phyloP scores from a whole-genome alignment of 2,329 filamentous ascomycete genomes.

The Colletotrichum sp. region DNA sequence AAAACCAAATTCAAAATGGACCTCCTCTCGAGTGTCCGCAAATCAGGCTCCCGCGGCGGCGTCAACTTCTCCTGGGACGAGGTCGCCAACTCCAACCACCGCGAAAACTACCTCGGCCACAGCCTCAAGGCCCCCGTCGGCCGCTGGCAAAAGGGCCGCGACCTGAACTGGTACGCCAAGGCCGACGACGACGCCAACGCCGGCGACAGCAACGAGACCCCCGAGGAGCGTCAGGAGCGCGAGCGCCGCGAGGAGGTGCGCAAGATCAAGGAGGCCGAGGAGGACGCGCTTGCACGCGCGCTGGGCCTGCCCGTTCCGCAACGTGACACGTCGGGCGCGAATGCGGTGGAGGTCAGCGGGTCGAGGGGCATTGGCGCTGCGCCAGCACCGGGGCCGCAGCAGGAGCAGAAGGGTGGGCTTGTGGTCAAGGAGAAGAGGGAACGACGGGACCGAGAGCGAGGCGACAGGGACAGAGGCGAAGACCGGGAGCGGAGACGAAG shows the following conservation, averaged over 20 bases:
- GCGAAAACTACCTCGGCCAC: constrained; percentile 90
- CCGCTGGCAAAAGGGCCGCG: constrained; percentile 84
- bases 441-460: neutral
- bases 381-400: constrained; percentile 20
- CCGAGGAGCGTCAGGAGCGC: constrained; percentile 62
- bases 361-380: constrained; percentile 38
- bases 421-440: constrained; percentile 25
- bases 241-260: constrained; percentile 79
- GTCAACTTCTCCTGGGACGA: constrained; percentile 98
- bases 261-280: constrained; percentile 87
- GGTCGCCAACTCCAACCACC: constrained; percentile 83
- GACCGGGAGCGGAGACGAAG: constrained; percentile 37
- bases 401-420: constrained; percentile 20
- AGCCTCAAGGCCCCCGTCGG: constrained; percentile 91
- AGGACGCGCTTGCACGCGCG: constrained; percentile 85
- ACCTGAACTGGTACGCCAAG: constrained; percentile 70
- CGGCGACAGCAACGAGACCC: constrained; percentile 60
- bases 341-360: constrained; percentile 68
- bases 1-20: constrained; percentile 62
- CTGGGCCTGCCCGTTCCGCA: constrained; percentile 78
- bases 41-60: constrained; percentile 88
- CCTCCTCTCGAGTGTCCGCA: constrained; percentile 89
- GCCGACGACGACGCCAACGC: constrained; percentile 51
- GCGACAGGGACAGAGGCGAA: constrained; percentile 28
- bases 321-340: constrained; percentile 64